Conservation (phyloP, 129 eudicot species). For the Deinandra increscens region DNA sequence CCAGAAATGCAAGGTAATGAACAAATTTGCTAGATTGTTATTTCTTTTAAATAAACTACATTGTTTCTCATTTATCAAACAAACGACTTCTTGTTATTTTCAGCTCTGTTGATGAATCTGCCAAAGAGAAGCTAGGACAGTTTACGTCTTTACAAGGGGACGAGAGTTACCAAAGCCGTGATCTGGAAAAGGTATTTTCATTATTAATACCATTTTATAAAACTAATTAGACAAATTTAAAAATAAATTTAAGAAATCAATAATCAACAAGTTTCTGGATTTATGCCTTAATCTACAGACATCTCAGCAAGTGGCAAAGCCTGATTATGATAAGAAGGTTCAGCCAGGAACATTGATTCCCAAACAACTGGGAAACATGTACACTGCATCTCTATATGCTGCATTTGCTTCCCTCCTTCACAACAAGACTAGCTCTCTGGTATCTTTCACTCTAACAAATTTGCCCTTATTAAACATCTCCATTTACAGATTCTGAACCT, state of each 20-base stretch:
- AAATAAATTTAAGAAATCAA: background rate
- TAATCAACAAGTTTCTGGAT: constrained; percentile 1
- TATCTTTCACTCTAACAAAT: constrained; percentile 13
- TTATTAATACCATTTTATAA: background rate
- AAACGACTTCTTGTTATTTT: constrained; percentile 10
- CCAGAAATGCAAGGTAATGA: constrained; percentile 72
- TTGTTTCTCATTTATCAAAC: constrained; percentile 1
- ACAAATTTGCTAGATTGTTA: background rate
- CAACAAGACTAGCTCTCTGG: constrained; percentile 78
- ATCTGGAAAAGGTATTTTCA: constrained; percentile 87
- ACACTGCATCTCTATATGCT: constrained; percentile 91
- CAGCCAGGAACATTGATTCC: constrained; percentile 85
- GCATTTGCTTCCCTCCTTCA: constrained; percentile 92
- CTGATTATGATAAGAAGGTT: constrained; percentile 71
- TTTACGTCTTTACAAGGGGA: constrained; percentile 63
- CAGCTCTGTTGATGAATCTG: constrained; percentile 79
- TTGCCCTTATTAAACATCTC: constrained; percentile 7
- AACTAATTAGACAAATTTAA: background rate
- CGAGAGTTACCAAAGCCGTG: constrained; percentile 93
- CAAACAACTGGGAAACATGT: constrained; percentile 97
- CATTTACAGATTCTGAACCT: background rate
- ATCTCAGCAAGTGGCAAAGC: constrained; percentile 85
- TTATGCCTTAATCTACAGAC: constrained; percentile 46
- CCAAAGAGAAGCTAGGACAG: constrained; percentile 79
- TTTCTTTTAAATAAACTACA: background rate